Evolutionary conservation across 805 yeast species (phyloP), one percentile per base, ranked within the genome.

Genomic region (Cephaloascus albidus): DNA sequence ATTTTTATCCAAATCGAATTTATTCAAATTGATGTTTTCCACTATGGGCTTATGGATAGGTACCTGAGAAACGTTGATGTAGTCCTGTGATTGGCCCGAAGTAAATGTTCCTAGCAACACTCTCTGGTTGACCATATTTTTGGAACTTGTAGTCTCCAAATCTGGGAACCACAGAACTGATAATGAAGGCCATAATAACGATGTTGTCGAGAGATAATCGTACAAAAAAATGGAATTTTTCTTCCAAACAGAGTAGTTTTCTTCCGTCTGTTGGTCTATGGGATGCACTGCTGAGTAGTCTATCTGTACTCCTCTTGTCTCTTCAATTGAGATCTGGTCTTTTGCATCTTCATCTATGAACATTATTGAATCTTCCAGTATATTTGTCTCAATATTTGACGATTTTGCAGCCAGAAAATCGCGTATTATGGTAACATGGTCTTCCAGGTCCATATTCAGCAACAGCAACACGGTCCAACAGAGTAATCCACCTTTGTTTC

Each of bases 161-260:
- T 79, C 85, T 1, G 85, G 85, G 34, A 79, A 62, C 73, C 81
- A 78, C 50, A 76, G 77, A 8, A 74, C 71, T 1, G 81, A 65
- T 35, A 74, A 49, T 5, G 81, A 74, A 5, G 85, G 85, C 85
- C 85, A 79, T 17, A 74, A 61, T n/a, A 78, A 58, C 8, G 78
- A 60, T 15, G 71, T 58, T 2, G 81, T 72, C 30, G 68, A 63
- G 20, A 79, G 52, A 36, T 70, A 65, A 44, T 72, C 77, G 54
- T 79, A 79, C 19, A 78, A 54, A 27, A 67, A 61, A 4, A 75
- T 78, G 1, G 78, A 57, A 49, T 79, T 78, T 48, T 79, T 80
- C 60, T 78, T 77, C 82, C 83, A 79, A 18, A 63, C 59, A 15
- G 69, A 54, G 54, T 78, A 79, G 39, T 72, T 40, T 26, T 43